Conservation (phyloP, 768 basidiomycete genomes). For the Chalciporus piperatus region DNA sequence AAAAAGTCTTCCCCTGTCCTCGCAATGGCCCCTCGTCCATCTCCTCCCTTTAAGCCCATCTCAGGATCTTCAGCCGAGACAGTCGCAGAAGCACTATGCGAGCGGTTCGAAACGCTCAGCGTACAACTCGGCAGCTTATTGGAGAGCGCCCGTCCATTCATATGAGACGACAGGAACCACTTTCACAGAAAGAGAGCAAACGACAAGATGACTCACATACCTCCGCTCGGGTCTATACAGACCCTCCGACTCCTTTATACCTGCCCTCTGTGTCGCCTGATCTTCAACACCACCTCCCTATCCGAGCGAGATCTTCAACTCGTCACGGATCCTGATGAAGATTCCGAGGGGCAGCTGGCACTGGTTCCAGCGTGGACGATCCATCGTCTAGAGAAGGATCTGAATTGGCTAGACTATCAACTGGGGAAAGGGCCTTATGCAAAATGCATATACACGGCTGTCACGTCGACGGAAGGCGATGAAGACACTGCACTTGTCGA, state of each 20-base stretch:
- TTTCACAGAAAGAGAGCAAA: neutral
- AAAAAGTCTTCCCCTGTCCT: no score
- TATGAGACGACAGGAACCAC: no score
- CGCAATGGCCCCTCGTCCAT: no score
- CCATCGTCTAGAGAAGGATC: neutral
- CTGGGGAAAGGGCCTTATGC: conserved; percentile 4
- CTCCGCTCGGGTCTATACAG: neutral
- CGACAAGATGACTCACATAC: conserved; percentile 1
- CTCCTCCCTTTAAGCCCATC: no score
- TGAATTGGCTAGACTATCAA: neutral
- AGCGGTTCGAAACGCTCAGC: no score
- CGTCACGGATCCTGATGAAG: neutral
- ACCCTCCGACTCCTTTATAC: conserved; percentile 7
- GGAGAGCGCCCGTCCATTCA: no score
- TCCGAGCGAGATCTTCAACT: neutral
- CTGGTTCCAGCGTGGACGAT: conserved; percentile 3
- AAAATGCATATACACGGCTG: conserved; percentile 8
- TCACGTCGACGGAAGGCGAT: neutral
- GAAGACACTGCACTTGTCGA: neutral
- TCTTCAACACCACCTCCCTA: conserved; percentile 9
- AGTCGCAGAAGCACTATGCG: no score
- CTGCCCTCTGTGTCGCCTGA: conserved; percentile 11
- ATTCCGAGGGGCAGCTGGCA: neutral
- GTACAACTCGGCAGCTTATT: no score
- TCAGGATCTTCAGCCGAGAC: no score